phyloP scores from a whole-genome alignment of 805 yeast genomes.

The Ogataea methanolica region DNA sequence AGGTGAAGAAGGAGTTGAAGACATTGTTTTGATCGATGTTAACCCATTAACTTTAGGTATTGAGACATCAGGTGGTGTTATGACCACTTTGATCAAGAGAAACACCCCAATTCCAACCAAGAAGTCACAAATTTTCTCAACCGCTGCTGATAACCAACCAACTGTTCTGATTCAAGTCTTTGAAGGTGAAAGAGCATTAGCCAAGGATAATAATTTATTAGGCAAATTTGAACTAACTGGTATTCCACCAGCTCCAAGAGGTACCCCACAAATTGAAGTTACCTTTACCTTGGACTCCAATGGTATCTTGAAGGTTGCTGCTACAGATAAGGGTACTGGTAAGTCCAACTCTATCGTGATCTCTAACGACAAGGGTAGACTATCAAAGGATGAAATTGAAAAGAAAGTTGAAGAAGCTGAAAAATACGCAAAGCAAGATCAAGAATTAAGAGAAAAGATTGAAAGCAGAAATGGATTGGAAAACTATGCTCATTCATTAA shows the following conservation, averaged over 20 bases:
- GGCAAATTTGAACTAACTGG: slow-evolving; percentile 71
- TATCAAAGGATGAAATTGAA: slow-evolving; percentile 85
- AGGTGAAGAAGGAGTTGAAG: slow-evolving; percentile 93
- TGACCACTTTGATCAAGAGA: slow-evolving; percentile 93
- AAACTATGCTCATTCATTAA: slow-evolving; percentile 80
- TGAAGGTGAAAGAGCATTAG: slow-evolving; percentile 79
- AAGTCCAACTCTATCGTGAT: slow-evolving; percentile 48
- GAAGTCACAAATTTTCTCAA: slow-evolving; percentile 92
- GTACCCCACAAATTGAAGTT: slow-evolving; percentile 74
- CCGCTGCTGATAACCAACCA: slow-evolving; percentile 95
- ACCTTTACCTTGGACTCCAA: slow-evolving; percentile 79
- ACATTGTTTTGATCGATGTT: slow-evolving; percentile 85
- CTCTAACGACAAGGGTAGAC: slow-evolving; percentile 47
- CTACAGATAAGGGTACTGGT: slow-evolving; percentile 51
- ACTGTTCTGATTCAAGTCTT: slow-evolving; percentile 75
- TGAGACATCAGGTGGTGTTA: slow-evolving; percentile 96
- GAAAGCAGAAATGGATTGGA: slow-evolving; percentile 86
- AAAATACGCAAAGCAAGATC: slow-evolving; percentile 89
- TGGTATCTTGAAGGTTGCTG: slow-evolving; percentile 60
- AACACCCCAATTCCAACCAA: slow-evolving; percentile 94
- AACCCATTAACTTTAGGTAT: slow-evolving; percentile 93
- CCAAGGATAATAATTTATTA: slow-evolving; percentile 70
- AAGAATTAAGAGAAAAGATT: slow-evolving; percentile 73
- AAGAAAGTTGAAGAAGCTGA: slow-evolving; percentile 98
- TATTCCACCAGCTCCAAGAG: slow-evolving; percentile 74